Conservation (phyloP, 805 yeast genomes). For the Groenewaldozyma salmanticensis region DNA sequence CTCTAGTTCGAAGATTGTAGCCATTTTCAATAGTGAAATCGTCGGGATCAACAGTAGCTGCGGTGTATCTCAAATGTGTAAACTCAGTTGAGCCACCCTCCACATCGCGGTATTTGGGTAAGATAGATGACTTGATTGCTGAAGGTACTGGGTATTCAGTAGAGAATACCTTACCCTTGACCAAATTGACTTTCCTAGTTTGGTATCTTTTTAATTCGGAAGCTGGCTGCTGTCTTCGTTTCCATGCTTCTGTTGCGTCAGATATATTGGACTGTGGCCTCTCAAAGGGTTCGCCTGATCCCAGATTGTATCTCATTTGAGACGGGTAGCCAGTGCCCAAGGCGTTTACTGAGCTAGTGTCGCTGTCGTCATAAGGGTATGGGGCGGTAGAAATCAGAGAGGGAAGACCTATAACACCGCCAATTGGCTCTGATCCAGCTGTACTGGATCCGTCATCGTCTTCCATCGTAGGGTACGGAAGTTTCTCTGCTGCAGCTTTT, state of each 20-base stretch:
- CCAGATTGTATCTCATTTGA: constrained; percentile 2
- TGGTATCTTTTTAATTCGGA: constrained; percentile 23
- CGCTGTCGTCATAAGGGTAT: constrained; percentile 8
- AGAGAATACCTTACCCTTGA: constrained; percentile 27
- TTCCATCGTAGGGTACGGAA: constrained; percentile 15
- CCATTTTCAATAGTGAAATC: constrained; percentile 45
- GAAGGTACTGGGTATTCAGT: constrained; percentile 33
- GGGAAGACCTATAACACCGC: constrained; percentile 20
- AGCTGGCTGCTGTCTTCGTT: constrained; percentile 25
- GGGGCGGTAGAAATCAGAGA: constrained; percentile 7
- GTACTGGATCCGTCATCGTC: constrained; percentile 4
- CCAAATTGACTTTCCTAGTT: constrained; percentile 31
- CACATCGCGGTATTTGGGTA: constrained; percentile 33
- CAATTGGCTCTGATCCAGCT: constrained; percentile 17
- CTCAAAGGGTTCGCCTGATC: constrained; percentile 1
- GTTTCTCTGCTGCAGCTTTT: background rate
- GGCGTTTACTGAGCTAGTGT: background rate
- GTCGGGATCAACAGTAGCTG: constrained; percentile 63
- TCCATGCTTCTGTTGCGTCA: constrained; percentile 17
- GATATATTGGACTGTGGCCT: constrained; percentile 8
- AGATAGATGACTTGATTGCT: constrained; percentile 29
- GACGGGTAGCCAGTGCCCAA: background rate
- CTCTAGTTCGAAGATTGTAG: constrained; percentile 45
- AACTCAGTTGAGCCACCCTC: constrained; percentile 40
- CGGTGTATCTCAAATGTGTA: constrained; percentile 51